A percentile compares a stretch with the other conserved stretches of the same genome.
Conservation (phyloP, 2,329 filamentous ascomycete genomes). For the Knoxdaviesia proteae region DNA sequence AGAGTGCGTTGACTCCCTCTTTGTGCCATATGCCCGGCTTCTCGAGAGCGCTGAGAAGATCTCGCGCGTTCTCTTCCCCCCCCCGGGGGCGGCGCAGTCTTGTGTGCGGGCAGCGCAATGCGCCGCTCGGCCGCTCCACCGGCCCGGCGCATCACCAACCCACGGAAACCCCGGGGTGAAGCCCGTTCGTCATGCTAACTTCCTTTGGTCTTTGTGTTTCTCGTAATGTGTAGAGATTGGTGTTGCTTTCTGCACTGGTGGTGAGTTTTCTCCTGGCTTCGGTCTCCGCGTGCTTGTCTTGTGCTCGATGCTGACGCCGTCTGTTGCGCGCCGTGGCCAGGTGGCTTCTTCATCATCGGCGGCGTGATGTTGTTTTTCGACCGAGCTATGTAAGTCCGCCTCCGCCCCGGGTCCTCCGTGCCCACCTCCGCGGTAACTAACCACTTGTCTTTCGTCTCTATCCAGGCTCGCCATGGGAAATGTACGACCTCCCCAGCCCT, state of each 20-base stretch:
- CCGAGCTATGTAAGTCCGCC: conserved; percentile 56
- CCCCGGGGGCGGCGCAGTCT: not conserved
- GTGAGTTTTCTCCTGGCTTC: conserved; percentile 33
- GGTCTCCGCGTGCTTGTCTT: too few relatives aligned
- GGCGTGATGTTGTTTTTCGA: conserved; percentile 97
- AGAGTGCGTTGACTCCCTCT: conserved; percentile 43
- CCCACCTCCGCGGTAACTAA: not conserved
- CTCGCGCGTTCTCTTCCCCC: not conserved
- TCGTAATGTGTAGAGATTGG: conserved; percentile 54
- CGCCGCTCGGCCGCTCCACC: too few relatives aligned
- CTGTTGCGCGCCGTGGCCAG: conserved; percentile 21
- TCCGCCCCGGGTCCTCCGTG: not conserved
- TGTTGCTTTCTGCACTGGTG: conserved; percentile 91
- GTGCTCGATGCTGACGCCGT: too few relatives aligned
- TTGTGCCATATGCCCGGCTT: not conserved
- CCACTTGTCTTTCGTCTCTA: not conserved
- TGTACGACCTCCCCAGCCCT: conserved; percentile 24
- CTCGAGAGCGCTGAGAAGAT: too few relatives aligned
- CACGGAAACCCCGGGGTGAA: too few relatives aligned
- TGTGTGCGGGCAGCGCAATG: too few relatives aligned
- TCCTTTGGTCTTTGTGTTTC: too few relatives aligned
- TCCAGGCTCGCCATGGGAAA: conserved; percentile 91
- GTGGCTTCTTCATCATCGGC: conserved; percentile 83
- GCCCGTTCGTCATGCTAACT: conserved; percentile 7
- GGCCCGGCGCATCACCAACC: too few relatives aligned